phyloP scores from a whole-genome alignment of 2,329 filamentous ascomycete genomes.

The Sarocladium kiliense region DNA sequence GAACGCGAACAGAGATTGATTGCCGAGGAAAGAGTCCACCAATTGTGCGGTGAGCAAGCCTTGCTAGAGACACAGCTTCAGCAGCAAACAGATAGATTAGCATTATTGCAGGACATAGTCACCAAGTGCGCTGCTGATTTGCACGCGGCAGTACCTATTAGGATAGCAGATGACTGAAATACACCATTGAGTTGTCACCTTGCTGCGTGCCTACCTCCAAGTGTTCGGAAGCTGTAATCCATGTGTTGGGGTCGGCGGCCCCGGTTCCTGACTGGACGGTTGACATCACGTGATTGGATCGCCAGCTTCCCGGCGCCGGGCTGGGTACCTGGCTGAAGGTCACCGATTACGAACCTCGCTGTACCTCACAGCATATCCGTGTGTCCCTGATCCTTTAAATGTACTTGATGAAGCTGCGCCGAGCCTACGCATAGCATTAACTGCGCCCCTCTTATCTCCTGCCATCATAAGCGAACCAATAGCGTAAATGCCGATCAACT shows the following conservation, averaged over 20 bases:
- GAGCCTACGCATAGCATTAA: not conserved
- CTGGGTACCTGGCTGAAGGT: slow-evolving; percentile 1
- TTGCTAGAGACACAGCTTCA: slow-evolving; percentile 1
- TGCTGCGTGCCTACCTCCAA: not conserved
- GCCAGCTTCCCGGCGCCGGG: not conserved
- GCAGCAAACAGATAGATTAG: not conserved
- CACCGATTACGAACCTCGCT: not conserved
- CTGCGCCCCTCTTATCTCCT: not conserved
- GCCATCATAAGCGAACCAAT: not conserved
- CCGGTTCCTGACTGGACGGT: slow-evolving; percentile 3
- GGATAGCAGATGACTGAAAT: not conserved
- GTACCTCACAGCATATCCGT: not conserved
- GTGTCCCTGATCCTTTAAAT: not conserved
- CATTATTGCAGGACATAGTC: not conserved
- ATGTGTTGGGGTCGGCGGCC: slow-evolving; percentile 2
- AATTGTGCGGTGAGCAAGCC: not conserved
- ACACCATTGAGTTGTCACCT: not conserved
- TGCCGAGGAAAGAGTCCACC: not conserved
- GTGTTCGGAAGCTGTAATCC: not conserved
- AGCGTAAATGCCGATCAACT: not conserved
- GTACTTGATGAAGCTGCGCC: not conserved
- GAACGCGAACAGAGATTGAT: not conserved
- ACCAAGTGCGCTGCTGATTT: not conserved
- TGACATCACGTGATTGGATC: slow-evolving; percentile 1
- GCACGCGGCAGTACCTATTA: not conserved